These are phyloP conservation scores for Lepidium aucheri DNA, from an alignment of 345 rosid species.

Conservation along the genomic window DNA sequence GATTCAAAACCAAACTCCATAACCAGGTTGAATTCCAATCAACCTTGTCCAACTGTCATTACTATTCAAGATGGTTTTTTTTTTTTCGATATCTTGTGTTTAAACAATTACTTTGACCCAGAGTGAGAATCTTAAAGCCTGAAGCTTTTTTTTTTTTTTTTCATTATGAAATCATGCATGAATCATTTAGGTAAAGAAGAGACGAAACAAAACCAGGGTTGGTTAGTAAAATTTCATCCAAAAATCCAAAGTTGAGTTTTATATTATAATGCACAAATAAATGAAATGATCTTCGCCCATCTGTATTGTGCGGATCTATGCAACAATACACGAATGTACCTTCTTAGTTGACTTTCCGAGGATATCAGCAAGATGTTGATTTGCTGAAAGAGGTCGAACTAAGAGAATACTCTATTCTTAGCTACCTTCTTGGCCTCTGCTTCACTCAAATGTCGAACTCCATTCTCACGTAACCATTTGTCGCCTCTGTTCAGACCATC, in stretches of 20 bases:
- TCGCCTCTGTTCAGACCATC: slow-evolving; percentile 31
- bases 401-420: slow-evolving; percentile 43
- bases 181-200: background rate
- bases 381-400: background rate
- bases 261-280: slow-evolving; percentile 7
- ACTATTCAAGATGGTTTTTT: background rate
- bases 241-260: background rate
- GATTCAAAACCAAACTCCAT: background rate
- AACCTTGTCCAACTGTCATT: background rate
- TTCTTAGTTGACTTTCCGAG: background rate
- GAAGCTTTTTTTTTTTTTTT: background rate
- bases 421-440: slow-evolving; percentile 55
- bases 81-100: background rate
- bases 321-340: slow-evolving; percentile 6
- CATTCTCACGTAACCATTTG: slow-evolving; percentile 50
- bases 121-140: background rate
- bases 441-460: slow-evolving; percentile 49
- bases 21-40: background rate
- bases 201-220: background rate
- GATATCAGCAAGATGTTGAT: background rate
- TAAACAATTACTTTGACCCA: background rate
- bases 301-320: background rate
- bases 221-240: background rate
- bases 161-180: background rate
- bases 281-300: slow-evolving; percentile 15